Evolutionary conservation across 2,329 filamentous ascomycete genomes (phyloP).

Genomic region (Tolypocladium ophioglossoides): DNA sequence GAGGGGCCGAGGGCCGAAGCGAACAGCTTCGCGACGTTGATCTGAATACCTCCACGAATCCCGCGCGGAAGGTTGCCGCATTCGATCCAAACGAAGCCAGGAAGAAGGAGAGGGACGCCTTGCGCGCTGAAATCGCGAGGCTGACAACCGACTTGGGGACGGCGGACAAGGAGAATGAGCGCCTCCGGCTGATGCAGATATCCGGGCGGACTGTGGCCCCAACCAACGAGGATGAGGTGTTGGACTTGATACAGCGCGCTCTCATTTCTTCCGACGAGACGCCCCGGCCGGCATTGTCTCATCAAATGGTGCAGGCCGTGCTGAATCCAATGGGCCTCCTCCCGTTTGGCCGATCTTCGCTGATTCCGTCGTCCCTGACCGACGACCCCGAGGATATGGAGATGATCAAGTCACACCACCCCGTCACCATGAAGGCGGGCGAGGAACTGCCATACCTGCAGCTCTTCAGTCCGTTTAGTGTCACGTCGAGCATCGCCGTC

Average conservation of each 20-base stretch:
- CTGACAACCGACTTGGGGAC: slow-evolving; percentile 49
- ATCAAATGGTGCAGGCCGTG: slow-evolving; percentile 36
- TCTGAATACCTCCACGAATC: slow-evolving; percentile 14
- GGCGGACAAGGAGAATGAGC: slow-evolving; percentile 47
- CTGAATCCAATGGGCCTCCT: slow-evolving; percentile 41
- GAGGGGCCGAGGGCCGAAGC: not conserved
- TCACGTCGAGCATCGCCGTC: slow-evolving; percentile 42
- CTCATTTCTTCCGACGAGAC: slow-evolving; percentile 25
- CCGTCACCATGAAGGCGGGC: slow-evolving; percentile 47
- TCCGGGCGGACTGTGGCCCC: slow-evolving; percentile 25
- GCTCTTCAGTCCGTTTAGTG: slow-evolving; percentile 58
- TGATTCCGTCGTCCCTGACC: slow-evolving; percentile 12
- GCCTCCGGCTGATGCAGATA: slow-evolving; percentile 31
- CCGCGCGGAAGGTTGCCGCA: slow-evolving; percentile 30
- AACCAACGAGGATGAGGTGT: slow-evolving; percentile 25
- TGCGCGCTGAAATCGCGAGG: slow-evolving; percentile 43
- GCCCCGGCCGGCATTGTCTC: slow-evolving; percentile 16
- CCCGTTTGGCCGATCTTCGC: slow-evolving; percentile 33
- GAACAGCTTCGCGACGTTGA: not conserved
- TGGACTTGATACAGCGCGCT: slow-evolving; percentile 28
- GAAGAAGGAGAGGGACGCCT: slow-evolving; percentile 37
- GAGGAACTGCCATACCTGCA: slow-evolving; percentile 61
- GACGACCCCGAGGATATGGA: slow-evolving; percentile 23
- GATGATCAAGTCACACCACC: slow-evolving; percentile 50
- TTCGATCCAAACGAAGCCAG: slow-evolving; percentile 36